phyloP scores from a whole-genome alignment of 768 basidiomycete species.

The Russula griseocarnosa region DNA sequence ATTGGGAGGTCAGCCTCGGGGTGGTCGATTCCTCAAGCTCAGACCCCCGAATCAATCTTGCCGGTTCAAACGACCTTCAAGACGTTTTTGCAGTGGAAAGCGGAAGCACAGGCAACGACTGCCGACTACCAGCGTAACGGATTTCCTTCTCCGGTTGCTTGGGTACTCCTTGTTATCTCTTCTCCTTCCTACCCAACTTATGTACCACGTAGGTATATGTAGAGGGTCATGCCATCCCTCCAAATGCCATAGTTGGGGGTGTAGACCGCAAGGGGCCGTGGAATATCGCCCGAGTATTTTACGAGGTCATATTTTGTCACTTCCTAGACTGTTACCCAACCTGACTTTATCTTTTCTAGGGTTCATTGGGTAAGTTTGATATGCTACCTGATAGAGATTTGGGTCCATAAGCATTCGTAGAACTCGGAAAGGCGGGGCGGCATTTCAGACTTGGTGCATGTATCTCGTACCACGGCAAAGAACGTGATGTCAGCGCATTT shows the following conservation, averaged over 20 bases:
- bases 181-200: background rate
- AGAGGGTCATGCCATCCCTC: conserved; percentile 24
- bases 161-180: conserved; percentile 13
- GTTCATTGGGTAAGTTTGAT: conserved; percentile 22
- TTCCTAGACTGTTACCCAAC: background rate
- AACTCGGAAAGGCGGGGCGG: conserved; percentile 37
- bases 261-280: conserved; percentile 22
- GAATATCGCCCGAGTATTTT: conserved; percentile 26
- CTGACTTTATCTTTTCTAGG: conserved; percentile 4
- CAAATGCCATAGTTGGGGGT: conserved; percentile 26
- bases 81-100: conserved; percentile 24
- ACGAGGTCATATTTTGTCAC: conserved; percentile 18
- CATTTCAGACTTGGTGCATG: conserved; percentile 34
- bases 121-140: conserved; percentile 20
- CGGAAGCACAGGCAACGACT: conserved; percentile 17
- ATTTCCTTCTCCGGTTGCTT: conserved; percentile 25
- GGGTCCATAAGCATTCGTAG: conserved; percentile 25
- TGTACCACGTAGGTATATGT: conserved; percentile 17
- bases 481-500: conserved; percentile 32
- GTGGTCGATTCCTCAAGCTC: background rate
- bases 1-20: background rate
- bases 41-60: background rate
- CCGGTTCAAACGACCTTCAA: background rate
- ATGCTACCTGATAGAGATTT: background rate
- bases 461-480: conserved; percentile 37